Percentiles rank a stretch among this genome's conserved stretches.
These are phyloP conservation scores for Backusella morwellensis DNA, from an alignment of 192 early-diverging fungal species.

Conservation along the genomic window DNA sequence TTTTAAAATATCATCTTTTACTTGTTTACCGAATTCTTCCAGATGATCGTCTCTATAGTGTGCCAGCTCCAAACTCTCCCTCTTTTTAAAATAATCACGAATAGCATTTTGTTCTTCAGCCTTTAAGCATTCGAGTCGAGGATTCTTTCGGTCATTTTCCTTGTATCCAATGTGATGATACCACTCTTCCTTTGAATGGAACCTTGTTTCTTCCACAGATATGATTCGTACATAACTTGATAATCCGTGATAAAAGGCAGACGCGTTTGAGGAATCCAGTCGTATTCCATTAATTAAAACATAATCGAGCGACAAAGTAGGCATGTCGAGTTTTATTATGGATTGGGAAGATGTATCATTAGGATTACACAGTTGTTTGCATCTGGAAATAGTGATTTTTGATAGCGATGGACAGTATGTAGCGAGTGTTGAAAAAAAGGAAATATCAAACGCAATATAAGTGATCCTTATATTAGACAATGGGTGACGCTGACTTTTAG, in stretches of 20 bases:
- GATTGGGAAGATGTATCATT: not conserved
- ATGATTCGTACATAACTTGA: slow-evolving; percentile 3
- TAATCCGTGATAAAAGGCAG: not conserved
- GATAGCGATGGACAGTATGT: not conserved
- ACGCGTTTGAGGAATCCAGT: not conserved
- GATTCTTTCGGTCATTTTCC: not conserved
- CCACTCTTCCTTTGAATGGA: not conserved
- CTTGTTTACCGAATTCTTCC: not conserved
- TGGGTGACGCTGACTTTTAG: not conserved
- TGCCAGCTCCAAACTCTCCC: not conserved
- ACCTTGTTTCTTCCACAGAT: not conserved
- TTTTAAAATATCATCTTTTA: not conserved
- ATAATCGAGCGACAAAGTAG: not conserved
- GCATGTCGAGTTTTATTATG: not conserved
- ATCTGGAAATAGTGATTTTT: not conserved
- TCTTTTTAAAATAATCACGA: not conserved
- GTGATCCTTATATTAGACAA: not conserved
- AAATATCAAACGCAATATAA: not conserved
- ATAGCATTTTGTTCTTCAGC: not conserved
- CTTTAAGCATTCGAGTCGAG: not conserved
- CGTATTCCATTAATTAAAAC: not conserved
- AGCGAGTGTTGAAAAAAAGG: not conserved
- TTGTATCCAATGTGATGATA: not conserved
- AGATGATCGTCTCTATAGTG: not conserved
- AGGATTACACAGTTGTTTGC: not conserved